Percentiles rank a stretch among this genome's conserved stretches.
Evolutionary conservation across 345 rosid species (phyloP).

Genomic region (Kandelia obovata): DNA sequence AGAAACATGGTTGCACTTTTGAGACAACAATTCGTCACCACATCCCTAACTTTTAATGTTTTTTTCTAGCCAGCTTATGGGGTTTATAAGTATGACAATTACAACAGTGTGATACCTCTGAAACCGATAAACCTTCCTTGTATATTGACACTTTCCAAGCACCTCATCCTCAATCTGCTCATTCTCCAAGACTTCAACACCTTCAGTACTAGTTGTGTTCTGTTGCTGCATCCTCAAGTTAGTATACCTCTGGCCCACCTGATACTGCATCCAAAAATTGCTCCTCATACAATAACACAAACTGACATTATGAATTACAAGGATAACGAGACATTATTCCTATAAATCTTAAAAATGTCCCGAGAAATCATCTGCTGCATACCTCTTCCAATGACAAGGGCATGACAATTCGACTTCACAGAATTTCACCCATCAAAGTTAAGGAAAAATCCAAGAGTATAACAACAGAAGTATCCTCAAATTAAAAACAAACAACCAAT

Average conservation of each 20-base stretch:
- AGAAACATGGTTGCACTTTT: not conserved
- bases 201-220: constrained; percentile 47
- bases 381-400: constrained; percentile 71
- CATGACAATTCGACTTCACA: constrained; percentile 61
- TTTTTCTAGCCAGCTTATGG: not conserved
- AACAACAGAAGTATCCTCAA: not conserved
- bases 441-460: constrained; percentile 23
- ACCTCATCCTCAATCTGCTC: constrained; percentile 41
- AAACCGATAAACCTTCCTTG: constrained; percentile 55
- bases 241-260: constrained; percentile 61
- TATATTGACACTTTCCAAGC: constrained; percentile 53
- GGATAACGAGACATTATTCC: not conserved
- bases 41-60: not conserved
- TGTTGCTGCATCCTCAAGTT: constrained; percentile 67
- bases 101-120: constrained; percentile 43
- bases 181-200: constrained; percentile 56
- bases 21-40: not conserved
- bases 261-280: constrained; percentile 47
- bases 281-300: not conserved
- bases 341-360: not conserved
- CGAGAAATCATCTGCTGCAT: constrained; percentile 3
- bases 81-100: not conserved
- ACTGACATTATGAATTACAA: not conserved
- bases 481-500: not conserved
- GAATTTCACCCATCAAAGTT: constrained; percentile 21